Percentiles rank a stretch among this genome's conserved stretches.
Evolutionary conservation across 2,329 filamentous ascomycete genomes (phyloP).

Genomic region (Claviceps sp.): DNA sequence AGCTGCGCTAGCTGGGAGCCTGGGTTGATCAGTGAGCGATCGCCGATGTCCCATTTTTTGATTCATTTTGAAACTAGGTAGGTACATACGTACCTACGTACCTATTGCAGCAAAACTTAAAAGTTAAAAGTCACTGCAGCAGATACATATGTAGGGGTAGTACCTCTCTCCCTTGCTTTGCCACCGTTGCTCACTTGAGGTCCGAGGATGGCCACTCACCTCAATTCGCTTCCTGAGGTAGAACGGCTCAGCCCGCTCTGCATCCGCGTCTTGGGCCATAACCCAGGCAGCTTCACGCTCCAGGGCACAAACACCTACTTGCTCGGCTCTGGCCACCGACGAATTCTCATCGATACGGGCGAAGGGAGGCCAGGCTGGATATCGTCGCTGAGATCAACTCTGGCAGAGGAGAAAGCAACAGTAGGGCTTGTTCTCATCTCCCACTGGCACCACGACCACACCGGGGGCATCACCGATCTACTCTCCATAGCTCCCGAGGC

Average conservation of each 20-base stretch:
- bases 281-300: constrained; percentile 69
- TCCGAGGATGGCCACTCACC: constrained; percentile 12
- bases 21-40: too few relatives aligned
- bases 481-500: constrained; percentile 48
- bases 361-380: constrained; percentile 70
- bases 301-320: constrained; percentile 93
- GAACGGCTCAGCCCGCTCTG: constrained; percentile 66
- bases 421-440: constrained; percentile 65
- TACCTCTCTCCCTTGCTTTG: too few relatives aligned
- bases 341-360: constrained; percentile 82
- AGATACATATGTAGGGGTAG: too few relatives aligned
- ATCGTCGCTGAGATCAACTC: constrained; percentile 45
- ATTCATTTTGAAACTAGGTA: too few relatives aligned
- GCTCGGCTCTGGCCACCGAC: constrained; percentile 56
- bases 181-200: too few relatives aligned
- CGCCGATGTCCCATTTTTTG: too few relatives aligned
- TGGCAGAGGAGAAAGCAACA: constrained; percentile 54
- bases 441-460: constrained; percentile 88
- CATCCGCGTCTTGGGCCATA: constrained; percentile 77
- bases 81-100: too few relatives aligned
- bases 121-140: too few relatives aligned
- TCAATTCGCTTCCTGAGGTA: constrained; percentile 56
- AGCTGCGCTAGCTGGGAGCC: too few relatives aligned
- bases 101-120: too few relatives aligned
- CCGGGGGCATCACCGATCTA: constrained; percentile 61